Base-by-base conservation (phyloP, 2,329 filamentous ascomycete species). In the Metarhizium album region DNA sequence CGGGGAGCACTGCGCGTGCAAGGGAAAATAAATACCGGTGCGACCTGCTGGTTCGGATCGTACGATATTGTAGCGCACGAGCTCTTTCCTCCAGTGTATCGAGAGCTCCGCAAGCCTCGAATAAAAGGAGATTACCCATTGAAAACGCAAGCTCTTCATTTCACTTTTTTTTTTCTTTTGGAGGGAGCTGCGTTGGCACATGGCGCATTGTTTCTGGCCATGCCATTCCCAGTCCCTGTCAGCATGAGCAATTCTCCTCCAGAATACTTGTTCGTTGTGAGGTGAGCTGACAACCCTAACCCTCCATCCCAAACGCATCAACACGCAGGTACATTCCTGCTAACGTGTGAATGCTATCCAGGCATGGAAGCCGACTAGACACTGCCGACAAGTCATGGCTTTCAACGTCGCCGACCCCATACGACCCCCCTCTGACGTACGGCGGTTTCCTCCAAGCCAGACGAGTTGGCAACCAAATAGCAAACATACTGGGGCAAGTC, bases 381-480 rank as follows among this genome's bases (percentile, higher is more conserved):
- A 89, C 89, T 51, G 90, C 90, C 55, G 90, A 98, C 74, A 90
- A 90, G 65, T 82, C 88, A 67, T 98, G 93, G 93, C 89, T 96
- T 67, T 78, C 95, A 50, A 86, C 87, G 29, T 95, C 93, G 5
- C 87, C 90, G 1, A 90, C 89, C 5, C 93, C 93, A 2, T 98
- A 97, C 73, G 91, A 98, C 58, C 88, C 93, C 57, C 93, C 93
- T 47, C 76, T 98, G 52, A 95, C 90, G 2, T 97, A 96, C 64
- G 87, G 88, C 58, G 93, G 93, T 57, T 96, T 93, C 86, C 80
- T 84, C 14, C 93, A 97, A 67, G 84, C 87, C 49, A 83, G 86
- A 59, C 81, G 84, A 4, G 79, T 96, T 23, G 93, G 93, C 16
- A 76, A 83, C 54, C 83, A 89, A 54, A 96, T 98, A 55, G 86